Percentiles rank a stretch among this genome's conserved stretches.
These are phyloP conservation scores for Heritiera littoralis DNA, from an alignment of 345 rosid genomes.

Conservation along the genomic window DNA sequence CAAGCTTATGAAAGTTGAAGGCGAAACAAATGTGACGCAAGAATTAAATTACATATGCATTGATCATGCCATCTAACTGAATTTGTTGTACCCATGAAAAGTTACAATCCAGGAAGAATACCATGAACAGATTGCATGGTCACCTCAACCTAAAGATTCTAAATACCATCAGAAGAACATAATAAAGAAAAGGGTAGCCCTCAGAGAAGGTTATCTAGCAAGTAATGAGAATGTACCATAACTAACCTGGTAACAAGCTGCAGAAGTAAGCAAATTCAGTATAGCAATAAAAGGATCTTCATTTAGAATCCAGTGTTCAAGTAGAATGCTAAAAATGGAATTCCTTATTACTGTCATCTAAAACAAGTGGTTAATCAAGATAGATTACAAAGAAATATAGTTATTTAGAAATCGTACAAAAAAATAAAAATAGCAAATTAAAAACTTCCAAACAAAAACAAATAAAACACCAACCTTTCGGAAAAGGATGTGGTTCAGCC, in stretches of 20 bases:
- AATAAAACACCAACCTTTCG: slow-evolving; percentile 56
- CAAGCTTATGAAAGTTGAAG: not conserved
- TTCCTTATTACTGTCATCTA: slow-evolving; percentile 63
- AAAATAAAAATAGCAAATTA: not conserved
- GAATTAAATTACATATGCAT: not conserved
- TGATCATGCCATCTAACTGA: not conserved
- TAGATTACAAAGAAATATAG: slow-evolving; percentile 16
- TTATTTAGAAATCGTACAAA: slow-evolving; percentile 11
- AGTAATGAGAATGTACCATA: slow-evolving; percentile 8
- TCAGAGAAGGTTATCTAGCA: slow-evolving; percentile 7
- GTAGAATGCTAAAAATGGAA: slow-evolving; percentile 43
- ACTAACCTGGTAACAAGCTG: slow-evolving; percentile 75
- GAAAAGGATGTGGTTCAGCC: slow-evolving; percentile 49
- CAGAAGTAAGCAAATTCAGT: slow-evolving; percentile 61
- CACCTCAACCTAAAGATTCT: not conserved
- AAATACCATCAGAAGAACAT: not conserved
- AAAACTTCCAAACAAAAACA: slow-evolving; percentile 18
- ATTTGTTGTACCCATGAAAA: not conserved
- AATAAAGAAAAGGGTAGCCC: not conserved
- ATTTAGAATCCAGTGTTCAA: slow-evolving; percentile 48
- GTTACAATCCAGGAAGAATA: slow-evolving; percentile 5
- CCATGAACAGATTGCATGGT: slow-evolving; percentile 1
- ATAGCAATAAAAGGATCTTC: slow-evolving; percentile 65
- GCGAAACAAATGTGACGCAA: not conserved
- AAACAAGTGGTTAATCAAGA: slow-evolving; percentile 30